Evolutionary conservation across 2,329 filamentous ascomycete genomes (phyloP).

Genomic region (Cyphellophora attinorum): DNA sequence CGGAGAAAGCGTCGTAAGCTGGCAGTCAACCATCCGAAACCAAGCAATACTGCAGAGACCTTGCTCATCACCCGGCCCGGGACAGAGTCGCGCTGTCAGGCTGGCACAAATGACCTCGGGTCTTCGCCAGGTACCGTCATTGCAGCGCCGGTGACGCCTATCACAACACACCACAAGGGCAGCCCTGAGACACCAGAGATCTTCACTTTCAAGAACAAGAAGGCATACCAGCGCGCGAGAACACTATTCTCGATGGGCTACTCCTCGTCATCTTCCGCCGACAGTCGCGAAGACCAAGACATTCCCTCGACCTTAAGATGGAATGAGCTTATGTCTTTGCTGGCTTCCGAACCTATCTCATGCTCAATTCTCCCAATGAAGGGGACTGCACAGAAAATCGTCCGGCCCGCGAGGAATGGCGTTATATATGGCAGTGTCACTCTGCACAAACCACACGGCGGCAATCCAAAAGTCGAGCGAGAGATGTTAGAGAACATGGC

Average conservation of each 20-base stretch:
- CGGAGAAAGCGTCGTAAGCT: too few species aligned
- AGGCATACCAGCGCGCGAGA: not conserved
- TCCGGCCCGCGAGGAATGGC: not conserved
- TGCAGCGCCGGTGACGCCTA: too few species aligned
- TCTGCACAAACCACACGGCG: not conserved
- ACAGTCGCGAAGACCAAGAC: not conserved
- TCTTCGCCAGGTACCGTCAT: too few species aligned
- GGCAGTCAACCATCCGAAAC: too few species aligned
- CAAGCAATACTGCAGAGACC: too few species aligned
- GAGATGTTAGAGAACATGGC: not conserved
- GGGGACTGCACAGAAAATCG: not conserved
- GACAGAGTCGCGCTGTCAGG: too few species aligned
- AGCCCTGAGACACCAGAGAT: not conserved
- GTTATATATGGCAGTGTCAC: not conserved
- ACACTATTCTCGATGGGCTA: not conserved
- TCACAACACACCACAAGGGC: not conserved
- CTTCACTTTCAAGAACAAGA: constrained; percentile 1
- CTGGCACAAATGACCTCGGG: too few species aligned
- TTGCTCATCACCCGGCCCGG: too few species aligned
- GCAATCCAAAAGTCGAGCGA: not conserved
- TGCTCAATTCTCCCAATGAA: not conserved
- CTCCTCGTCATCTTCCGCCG: not conserved
- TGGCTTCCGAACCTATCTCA: not conserved
- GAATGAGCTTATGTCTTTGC: not conserved
- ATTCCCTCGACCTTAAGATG: not conserved